phyloP scores from a whole-genome alignment of 768 basidiomycete genomes.

The Steccherinum ochraceum region DNA sequence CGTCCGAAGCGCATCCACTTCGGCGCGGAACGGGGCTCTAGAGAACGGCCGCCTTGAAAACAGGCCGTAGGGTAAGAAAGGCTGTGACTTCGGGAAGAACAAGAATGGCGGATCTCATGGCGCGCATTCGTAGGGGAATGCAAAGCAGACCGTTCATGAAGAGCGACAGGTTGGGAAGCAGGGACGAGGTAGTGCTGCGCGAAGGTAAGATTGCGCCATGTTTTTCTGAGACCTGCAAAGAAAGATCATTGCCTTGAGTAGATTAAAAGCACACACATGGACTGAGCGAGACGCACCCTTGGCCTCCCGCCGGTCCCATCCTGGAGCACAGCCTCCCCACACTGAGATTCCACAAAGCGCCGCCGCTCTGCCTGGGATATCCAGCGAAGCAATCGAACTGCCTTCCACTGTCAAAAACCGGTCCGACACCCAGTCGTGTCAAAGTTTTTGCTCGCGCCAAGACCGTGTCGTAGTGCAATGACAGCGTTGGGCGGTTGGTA shows the following conservation, averaged over 20 bases:
- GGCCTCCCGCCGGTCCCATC: too few species aligned
- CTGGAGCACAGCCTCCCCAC: too few species aligned
- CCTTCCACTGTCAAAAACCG: background rate
- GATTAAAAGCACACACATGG: too few species aligned
- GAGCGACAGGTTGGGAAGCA: background rate
- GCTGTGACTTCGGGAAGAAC: background rate
- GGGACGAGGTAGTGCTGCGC: background rate
- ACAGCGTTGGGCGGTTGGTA: too few species aligned
- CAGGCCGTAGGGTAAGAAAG: background rate
- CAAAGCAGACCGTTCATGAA: background rate
- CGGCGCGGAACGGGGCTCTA: background rate
- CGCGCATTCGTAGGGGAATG: background rate
- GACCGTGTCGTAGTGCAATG: too few species aligned
- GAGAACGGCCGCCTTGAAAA: background rate
- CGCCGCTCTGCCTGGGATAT: background rate
- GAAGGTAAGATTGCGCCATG: background rate
- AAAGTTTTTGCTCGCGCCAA: too few species aligned
- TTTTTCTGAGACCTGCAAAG: too few species aligned
- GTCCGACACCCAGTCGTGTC: background rate
- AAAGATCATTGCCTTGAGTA: too few species aligned
- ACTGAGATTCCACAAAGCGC: background rate
- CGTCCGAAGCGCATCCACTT: too few species aligned
- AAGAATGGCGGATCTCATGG: background rate
- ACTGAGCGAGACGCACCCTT: too few species aligned
- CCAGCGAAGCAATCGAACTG: background rate